Evolutionary conservation across 768 basidiomycete genomes (phyloP).

Genomic region (Kwoniella mangroviensis): DNA sequence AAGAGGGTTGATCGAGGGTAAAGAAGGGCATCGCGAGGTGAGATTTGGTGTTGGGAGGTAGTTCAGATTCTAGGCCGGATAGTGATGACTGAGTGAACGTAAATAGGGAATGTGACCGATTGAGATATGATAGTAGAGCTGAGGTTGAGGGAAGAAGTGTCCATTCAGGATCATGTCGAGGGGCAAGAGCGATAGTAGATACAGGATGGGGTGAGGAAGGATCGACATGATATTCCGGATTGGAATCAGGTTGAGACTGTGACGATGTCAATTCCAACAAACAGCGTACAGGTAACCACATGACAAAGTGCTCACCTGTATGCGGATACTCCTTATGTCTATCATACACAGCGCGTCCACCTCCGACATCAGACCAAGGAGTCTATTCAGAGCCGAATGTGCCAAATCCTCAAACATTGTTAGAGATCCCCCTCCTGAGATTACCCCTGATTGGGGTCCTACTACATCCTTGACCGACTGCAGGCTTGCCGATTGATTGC

Average conservation of each 20-base stretch:
- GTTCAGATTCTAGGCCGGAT: constrained; percentile 33
- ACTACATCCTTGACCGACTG: not conserved
- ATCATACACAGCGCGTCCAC: constrained; percentile 14
- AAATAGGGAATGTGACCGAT: constrained; percentile 1
- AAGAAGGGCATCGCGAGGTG: constrained; percentile 35
- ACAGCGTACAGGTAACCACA: not conserved
- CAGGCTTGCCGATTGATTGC: constrained; percentile 5
- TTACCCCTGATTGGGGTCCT: not conserved
- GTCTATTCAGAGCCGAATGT: constrained; percentile 6
- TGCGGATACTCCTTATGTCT: constrained; percentile 6
- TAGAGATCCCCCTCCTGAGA: not conserved
- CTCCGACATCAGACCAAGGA: constrained; percentile 2
- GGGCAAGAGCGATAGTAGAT: not conserved
- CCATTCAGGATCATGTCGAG: not conserved
- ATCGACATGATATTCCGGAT: not conserved
- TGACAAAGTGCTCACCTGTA: not conserved
- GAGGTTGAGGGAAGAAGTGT: not conserved
- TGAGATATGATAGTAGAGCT: constrained; percentile 1
- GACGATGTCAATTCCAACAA: not conserved
- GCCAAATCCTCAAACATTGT: constrained; percentile 20
- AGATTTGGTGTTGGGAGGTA: constrained; percentile 23
- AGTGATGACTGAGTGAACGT: not conserved
- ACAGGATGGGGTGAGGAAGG: constrained; percentile 8
- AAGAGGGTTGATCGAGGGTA: constrained; percentile 34
- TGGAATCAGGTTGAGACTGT: not conserved